phyloP scores from a whole-genome alignment of 345 rosid genomes.

The Balakata baccata region DNA sequence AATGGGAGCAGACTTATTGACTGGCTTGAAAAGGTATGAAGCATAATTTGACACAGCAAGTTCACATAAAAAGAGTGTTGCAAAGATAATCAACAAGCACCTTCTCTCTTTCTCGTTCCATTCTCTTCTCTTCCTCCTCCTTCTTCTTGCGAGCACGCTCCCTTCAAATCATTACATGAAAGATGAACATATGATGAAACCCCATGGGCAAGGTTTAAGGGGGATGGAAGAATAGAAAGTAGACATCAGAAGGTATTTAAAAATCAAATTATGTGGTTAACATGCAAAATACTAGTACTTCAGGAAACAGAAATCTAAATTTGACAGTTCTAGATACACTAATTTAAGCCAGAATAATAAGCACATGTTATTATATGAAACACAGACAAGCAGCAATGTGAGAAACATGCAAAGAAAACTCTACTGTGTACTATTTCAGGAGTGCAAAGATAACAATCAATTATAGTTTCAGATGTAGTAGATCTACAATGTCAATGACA shows the following conservation, averaged over 20 bases:
- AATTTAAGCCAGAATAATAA: no score
- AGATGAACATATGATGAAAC: constrained; percentile 2
- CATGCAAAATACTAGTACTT: background rate
- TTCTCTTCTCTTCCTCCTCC: constrained; percentile 88
- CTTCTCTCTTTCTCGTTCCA: constrained; percentile 94
- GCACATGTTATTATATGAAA: background rate
- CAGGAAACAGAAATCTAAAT: background rate
- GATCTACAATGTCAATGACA: background rate
- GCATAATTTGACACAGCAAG: background rate
- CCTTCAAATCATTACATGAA: constrained; percentile 39
- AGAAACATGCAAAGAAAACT: background rate
- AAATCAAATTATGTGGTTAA: background rate
- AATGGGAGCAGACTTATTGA: background rate
- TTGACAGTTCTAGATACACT: background rate
- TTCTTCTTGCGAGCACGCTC: constrained; percentile 98
- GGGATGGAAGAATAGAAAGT: background rate
- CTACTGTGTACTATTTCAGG: background rate
- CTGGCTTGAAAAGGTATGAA: background rate
- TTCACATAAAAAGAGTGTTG: constrained; percentile 7
- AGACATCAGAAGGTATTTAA: background rate
- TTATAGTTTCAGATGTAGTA: background rate
- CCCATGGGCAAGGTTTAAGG: background rate
- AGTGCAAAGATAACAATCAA: background rate
- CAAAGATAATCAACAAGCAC: constrained; percentile 30
- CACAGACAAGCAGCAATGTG: background rate